Evolutionary conservation across 192 early-diverging fungal species (phyloP), one percentile per base, ranked within the genome.

Genomic region (Coemansia sp.): DNA sequence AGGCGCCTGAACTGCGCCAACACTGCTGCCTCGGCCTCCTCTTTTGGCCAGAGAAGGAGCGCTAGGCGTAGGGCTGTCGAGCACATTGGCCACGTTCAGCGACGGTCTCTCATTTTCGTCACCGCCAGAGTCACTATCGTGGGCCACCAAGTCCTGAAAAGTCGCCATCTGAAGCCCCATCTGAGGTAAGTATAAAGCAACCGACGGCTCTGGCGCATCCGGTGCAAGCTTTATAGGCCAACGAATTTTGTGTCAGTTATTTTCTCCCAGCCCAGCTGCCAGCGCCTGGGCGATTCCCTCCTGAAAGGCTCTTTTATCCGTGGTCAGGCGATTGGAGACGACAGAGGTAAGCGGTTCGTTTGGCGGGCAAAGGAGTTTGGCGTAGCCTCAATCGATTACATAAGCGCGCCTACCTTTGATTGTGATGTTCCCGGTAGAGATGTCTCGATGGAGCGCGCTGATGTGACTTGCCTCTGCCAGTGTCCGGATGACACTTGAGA

Each of bases 311-410:
- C 13, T 45, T 11, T 38, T 11, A 0, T 35, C 11, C 21, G 20
- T 12, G 21, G 20, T 48, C 56, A 33, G 26, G n/a, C 8, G 21
- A 11, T 35, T 13, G 0, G 4, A n/a, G 2, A 1, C 28, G n/a
- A 8, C 21, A 2, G 0, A 21, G 10, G 20, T 20, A 1, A 59
- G 41, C 13, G 35, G 35, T 18, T 58, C 35, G 5, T 23, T 37
- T 4, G 56, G 56, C 7, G 34, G 20, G 5, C 11, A 37, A 18
- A 33, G 18, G 7, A 60, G 20, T 38, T 55, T 61, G 0, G 66
- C 36, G 1, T 36, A 62, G 13, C 53, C 70, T 64, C 63, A 65
- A 31, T 65, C 63, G 12, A 72, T 72, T 0, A 72, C 47, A 2
- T 34, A 45, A 4, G 57, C 36, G 1, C 18, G 26, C 3, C 38